Evolutionary conservation across 495 filamentous ascomycete species (phyloP).

Genomic region (Penicillium psychrofluorescens): DNA sequence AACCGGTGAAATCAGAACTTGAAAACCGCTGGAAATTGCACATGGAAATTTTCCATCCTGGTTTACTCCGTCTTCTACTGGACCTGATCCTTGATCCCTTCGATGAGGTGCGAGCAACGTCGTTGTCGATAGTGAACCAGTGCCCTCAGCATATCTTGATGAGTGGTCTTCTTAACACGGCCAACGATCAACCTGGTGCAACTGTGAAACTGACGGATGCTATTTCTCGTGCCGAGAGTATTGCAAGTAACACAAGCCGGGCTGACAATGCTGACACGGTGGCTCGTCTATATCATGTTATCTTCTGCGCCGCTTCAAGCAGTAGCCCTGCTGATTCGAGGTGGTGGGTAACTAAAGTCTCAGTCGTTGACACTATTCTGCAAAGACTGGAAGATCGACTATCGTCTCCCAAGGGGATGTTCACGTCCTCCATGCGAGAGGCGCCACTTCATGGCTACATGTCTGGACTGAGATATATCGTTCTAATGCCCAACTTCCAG

Average conservation of each 20-base stretch:
- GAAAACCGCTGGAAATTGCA: constrained; percentile 41
- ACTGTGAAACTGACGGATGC: constrained; percentile 21
- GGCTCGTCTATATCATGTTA: constrained; percentile 51
- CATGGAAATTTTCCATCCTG: constrained; percentile 47
- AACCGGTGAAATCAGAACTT: constrained; percentile 16
- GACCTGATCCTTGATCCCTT: constrained; percentile 84
- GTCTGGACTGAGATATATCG: constrained; percentile 50
- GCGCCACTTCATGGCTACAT: constrained; percentile 66
- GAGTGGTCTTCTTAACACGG: constrained; percentile 1
- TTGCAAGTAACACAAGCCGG: constrained; percentile 65
- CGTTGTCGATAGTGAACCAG: constrained; percentile 52
- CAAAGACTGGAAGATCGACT: constrained; percentile 50
- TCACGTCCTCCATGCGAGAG: constrained; percentile 53
- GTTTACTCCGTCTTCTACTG: constrained; percentile 47
- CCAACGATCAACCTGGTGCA: not conserved
- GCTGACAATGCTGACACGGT: constrained; percentile 84
- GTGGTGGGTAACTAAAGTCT: constrained; percentile 31
- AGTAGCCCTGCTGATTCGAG: constrained; percentile 7
- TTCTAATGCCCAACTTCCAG: constrained; percentile 31
- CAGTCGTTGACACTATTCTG: constrained; percentile 40
- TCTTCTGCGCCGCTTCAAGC: constrained; percentile 35
- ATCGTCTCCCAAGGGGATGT: constrained; percentile 43
- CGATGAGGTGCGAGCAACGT: constrained; percentile 74
- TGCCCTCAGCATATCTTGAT: constrained; percentile 26
- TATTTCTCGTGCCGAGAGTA: constrained; percentile 28